Evolutionary conservation across 805 yeast species (phyloP), one percentile per base, ranked within the genome.

Genomic region (Pichia nanzhaoensis): DNA sequence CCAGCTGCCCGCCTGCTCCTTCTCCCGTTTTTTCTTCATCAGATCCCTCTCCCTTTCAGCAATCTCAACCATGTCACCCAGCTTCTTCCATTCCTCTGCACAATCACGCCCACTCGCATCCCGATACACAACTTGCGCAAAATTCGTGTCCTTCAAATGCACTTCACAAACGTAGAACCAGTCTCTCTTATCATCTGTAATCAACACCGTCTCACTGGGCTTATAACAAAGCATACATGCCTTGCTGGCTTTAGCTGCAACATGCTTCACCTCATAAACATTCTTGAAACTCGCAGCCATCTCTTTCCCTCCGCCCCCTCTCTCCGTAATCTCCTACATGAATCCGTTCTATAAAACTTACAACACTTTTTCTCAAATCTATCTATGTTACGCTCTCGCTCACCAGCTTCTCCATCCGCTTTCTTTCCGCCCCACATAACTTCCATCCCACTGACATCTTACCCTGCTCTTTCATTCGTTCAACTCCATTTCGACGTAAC

Each of bases 191-290:
- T 73, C 56, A 44, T 52, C 31, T 2, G 77, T 61, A 7, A 78
- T 58, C 28, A 78, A 55, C 12, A 77, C 82, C 0, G 69, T 53
- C 5, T 60, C 40, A 0, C 78, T 60, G 1, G 78, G 71, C 50
- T 74, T 75, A 58, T 62, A 76, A 61, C 84, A 78, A 13, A 77
- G 57, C 18, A 48, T 50, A 55, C 84, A 78, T 1, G 82, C 57
- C 50, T 66, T 71, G 21, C 70, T 44, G 44, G 70, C 73, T 3
- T 55, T 45, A 1, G 58, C 64, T 1, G 75, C 68, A 10, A 73
- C 82, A 42, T 60, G 61, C 39, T 74, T 63, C 28, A 66, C 51
- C 12, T 52, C 58, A 16, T 39, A 39, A 5, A 39, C 24, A 30
- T 39, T 39, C 2, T 18, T 17, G 14, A 39, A 39, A 8, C 34